A percentile compares a stretch with the other conserved stretches of the same genome.
These are phyloP conservation scores for Cronartium quercuum DNA, from an alignment of 1,284 basidiomycete species.

Conservation along the genomic window DNA sequence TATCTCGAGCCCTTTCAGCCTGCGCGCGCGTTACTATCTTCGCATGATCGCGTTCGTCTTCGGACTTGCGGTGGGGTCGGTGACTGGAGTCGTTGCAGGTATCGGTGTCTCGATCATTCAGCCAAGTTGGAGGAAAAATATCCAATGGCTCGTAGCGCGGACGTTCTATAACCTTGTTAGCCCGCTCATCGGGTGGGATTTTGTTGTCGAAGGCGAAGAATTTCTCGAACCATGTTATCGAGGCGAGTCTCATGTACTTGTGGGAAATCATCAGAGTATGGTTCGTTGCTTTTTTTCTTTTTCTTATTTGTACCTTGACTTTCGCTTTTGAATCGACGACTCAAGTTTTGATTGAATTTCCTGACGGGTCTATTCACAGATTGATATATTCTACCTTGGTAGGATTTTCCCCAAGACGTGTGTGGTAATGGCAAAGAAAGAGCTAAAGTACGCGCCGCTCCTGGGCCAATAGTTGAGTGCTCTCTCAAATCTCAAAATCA, in stretches of 20 bases:
- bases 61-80: conserved; percentile 18
- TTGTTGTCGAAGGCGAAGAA: conserved; percentile 60
- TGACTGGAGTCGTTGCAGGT: conserved; percentile 21
- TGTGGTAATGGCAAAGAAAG: conserved; percentile 89
- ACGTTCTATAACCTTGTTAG: conserved; percentile 71
- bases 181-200: conserved; percentile 47
- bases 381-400: conserved; percentile 59
- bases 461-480: conserved; percentile 65
- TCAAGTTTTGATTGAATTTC: conserved; percentile 57
- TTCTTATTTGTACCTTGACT: neutral
- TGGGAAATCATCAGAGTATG: conserved; percentile 81
- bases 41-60: conserved; percentile 15
- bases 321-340: neutral
- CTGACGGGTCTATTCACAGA: conserved; percentile 51
- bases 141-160: conserved; percentile 76
- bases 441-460: conserved; percentile 73
- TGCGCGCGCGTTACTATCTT: conserved; percentile 19
- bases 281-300: conserved; percentile 43
- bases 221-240: conserved; percentile 54
- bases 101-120: conserved; percentile 7
- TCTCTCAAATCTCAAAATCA: neutral
- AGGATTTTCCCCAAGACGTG: conserved; percentile 76
- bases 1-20: conserved; percentile 10
- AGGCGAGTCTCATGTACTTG: conserved; percentile 61
- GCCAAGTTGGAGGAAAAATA: conserved; percentile 54